These are phyloP conservation scores for Triticum timopheevii DNA, from an alignment of 176 grass and related monocot genomes.

Conservation along the genomic window DNA sequence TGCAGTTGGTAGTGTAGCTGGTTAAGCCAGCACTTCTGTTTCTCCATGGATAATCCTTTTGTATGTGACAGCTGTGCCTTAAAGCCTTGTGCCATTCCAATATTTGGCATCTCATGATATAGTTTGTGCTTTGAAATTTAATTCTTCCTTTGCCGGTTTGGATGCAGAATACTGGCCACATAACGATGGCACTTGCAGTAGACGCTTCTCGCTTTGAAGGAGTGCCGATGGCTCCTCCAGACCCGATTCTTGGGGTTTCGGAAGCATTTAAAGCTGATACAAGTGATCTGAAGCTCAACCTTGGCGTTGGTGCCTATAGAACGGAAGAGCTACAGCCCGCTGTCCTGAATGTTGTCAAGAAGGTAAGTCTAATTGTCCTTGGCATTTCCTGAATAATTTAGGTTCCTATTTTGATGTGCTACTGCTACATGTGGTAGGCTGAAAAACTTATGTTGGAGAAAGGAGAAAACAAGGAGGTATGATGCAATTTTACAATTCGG, in stretches of 20 bases:
- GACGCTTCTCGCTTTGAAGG: slow-evolving; percentile 85
- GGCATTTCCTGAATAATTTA: not conserved
- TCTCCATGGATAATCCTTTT: not conserved
- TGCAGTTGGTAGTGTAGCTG: not conserved
- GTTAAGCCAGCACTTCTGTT: not conserved
- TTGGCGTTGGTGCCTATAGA: slow-evolving; percentile 96
- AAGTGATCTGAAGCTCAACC: slow-evolving; percentile 88
- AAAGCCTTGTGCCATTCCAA: not conserved
- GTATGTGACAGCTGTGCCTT: not conserved
- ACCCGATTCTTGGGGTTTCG: slow-evolving; percentile 94
- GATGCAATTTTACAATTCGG: not conserved
- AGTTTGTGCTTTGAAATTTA: slow-evolving; percentile 1
- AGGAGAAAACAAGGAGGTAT: slow-evolving; percentile 97
- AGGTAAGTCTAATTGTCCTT: slow-evolving; percentile 39
- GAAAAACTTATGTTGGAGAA: slow-evolving; percentile 91
- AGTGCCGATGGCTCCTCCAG: slow-evolving; percentile 89
- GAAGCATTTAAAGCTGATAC: slow-evolving; percentile 89
- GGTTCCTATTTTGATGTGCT: slow-evolving; percentile 16
- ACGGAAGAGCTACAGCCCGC: slow-evolving; percentile 86
- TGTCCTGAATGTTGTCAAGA: slow-evolving; percentile 91
- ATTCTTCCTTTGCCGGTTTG: not conserved
- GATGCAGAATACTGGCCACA: slow-evolving; percentile 44
- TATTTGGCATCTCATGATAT: not conserved
- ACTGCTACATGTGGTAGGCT: slow-evolving; percentile 46
- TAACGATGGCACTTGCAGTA: slow-evolving; percentile 64